These are phyloP conservation scores for Biscutella laevigata DNA, from an alignment of 441 rosid species.

Conservation along the genomic window DNA sequence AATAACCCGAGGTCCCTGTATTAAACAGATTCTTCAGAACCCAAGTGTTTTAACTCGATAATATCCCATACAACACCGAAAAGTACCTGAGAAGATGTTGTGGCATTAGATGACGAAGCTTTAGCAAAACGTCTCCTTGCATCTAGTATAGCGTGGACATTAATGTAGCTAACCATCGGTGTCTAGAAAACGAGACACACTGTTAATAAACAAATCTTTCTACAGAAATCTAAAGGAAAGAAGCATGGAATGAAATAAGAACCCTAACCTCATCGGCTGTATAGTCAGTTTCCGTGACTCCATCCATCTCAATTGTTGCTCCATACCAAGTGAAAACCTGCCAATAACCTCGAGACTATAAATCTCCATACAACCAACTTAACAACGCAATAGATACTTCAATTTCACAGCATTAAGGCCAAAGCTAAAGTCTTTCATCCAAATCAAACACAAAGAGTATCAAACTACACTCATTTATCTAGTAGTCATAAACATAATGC, in stretches of 20 bases:
- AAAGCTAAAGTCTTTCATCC: conserved; percentile 5
- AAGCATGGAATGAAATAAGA: conserved; percentile 4
- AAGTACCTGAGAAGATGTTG: conserved; percentile 48
- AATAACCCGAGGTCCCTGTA: conserved; percentile 82
- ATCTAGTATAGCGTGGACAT: conserved; percentile 75
- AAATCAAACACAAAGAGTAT: neutral
- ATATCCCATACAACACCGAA: neutral
- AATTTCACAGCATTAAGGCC: too few relatives aligned
- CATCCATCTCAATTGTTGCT: conserved; percentile 86
- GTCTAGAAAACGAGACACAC: conserved; percentile 41
- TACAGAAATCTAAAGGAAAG: neutral
- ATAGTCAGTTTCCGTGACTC: conserved; percentile 77
- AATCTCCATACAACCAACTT: too few relatives aligned
- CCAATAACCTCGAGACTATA: too few relatives aligned
- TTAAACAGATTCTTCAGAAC: conserved; percentile 1
- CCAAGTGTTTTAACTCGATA: neutral
- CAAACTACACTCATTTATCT: too few relatives aligned
- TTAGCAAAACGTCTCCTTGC: conserved; percentile 64
- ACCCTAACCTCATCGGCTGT: conserved; percentile 77
- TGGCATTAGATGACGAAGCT: conserved; percentile 49
- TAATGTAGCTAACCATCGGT: conserved; percentile 84
- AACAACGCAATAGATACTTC: too few relatives aligned
- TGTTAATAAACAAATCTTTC: neutral
- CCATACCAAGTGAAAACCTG: conserved; percentile 93
- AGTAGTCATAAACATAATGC: neutral